Conservation (phyloP, 495 filamentous ascomycete species). For the Pyronema domesticum region DNA sequence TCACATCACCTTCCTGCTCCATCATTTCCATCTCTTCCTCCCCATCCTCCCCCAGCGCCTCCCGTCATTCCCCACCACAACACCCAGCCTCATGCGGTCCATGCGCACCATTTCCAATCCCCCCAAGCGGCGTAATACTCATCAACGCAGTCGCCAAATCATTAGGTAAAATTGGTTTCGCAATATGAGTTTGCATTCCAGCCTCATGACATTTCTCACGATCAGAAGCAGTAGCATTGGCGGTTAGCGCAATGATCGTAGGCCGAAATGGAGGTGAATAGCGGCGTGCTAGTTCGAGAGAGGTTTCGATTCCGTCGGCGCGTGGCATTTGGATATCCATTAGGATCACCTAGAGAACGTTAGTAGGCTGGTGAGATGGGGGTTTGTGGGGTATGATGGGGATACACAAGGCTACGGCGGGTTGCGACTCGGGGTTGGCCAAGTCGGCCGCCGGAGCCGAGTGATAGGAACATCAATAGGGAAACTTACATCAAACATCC, state of each 20-base stretch:
- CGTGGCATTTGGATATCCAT: slow-evolving; percentile 26
- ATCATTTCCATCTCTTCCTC: too few species aligned
- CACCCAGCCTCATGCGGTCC: background rate
- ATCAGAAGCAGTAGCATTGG: slow-evolving; percentile 22
- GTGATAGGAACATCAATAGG: too few species aligned
- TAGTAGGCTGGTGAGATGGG: too few species aligned
- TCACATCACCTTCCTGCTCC: too few species aligned
- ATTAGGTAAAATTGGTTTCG: slow-evolving; percentile 23
- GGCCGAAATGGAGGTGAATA: slow-evolving; percentile 18
- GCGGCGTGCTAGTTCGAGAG: slow-evolving; percentile 18
- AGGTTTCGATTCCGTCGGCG: slow-evolving; percentile 23
- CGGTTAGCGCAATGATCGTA: slow-evolving; percentile 22
- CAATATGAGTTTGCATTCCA: slow-evolving; percentile 23
- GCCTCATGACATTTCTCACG: slow-evolving; percentile 22
- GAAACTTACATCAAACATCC: slow-evolving; percentile 23
- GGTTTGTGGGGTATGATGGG: too few species aligned
- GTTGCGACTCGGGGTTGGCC: too few species aligned
- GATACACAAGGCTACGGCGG: too few species aligned
- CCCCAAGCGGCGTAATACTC: slow-evolving; percentile 12
- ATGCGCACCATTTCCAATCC: background rate
- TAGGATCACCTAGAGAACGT: slow-evolving; percentile 15
- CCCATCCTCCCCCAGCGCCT: background rate
- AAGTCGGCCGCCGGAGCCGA: too few species aligned
- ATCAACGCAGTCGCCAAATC: slow-evolving; percentile 23
- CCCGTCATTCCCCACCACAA: background rate